Evolutionary conservation across 2,329 filamentous ascomycete genomes (phyloP).

Genomic region (Microdochium paspali): DNA sequence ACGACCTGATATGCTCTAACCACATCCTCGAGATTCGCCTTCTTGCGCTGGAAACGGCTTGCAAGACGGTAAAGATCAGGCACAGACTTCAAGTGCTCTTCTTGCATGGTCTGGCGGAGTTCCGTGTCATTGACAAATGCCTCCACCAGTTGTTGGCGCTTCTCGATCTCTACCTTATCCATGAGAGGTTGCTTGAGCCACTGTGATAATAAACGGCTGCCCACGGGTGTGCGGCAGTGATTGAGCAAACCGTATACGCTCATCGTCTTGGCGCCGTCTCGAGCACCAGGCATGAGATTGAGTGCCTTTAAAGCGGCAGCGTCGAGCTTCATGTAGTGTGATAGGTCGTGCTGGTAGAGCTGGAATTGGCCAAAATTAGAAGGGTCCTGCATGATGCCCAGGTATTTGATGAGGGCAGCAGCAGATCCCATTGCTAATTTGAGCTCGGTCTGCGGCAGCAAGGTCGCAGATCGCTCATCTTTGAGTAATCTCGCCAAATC

Average conservation of each 20-base stretch:
- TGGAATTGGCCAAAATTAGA: slow-evolving; percentile 97
- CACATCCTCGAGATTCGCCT: slow-evolving; percentile 90
- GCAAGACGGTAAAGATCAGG: slow-evolving; percentile 89
- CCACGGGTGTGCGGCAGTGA: slow-evolving; percentile 94
- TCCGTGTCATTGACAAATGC: slow-evolving; percentile 91
- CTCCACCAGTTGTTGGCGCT: slow-evolving; percentile 87
- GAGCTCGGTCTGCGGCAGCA: slow-evolving; percentile 80
- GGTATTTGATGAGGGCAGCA: slow-evolving; percentile 87
- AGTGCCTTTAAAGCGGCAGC: slow-evolving; percentile 87
- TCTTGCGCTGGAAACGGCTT: slow-evolving; percentile 88
- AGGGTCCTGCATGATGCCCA: slow-evolving; percentile 79
- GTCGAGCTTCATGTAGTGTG: slow-evolving; percentile 97
- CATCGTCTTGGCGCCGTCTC: slow-evolving; percentile 96
- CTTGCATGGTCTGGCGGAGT: slow-evolving; percentile 89
- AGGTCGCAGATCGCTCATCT: slow-evolving; percentile 68
- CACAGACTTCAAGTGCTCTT: slow-evolving; percentile 86
- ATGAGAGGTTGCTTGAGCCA: slow-evolving; percentile 98
- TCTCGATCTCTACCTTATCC: slow-evolving; percentile 80
- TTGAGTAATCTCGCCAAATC: slow-evolving; percentile 81
- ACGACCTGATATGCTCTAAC: slow-evolving; percentile 91
- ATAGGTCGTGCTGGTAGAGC: slow-evolving; percentile 91
- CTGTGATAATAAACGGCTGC: slow-evolving; percentile 80
- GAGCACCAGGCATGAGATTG: slow-evolving; percentile 92
- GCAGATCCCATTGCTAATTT: slow-evolving; percentile 96
- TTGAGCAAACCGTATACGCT: slow-evolving; percentile 90